Evolutionary conservation across 164 flowering plant species (phyloP).

Genomic region (Cinnamomum chago): DNA sequence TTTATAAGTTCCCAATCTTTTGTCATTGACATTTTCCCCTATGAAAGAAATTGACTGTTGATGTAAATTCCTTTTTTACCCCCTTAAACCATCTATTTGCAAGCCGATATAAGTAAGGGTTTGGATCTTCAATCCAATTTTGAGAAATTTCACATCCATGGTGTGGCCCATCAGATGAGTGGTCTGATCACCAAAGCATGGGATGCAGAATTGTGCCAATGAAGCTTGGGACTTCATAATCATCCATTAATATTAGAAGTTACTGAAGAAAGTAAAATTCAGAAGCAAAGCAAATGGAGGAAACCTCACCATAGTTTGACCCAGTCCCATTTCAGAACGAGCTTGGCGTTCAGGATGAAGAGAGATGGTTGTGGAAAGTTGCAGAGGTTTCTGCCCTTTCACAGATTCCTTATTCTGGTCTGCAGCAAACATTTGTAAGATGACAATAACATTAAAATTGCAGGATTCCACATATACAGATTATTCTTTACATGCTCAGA

Average conservation of each 20-base stretch:
- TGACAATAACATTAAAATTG: neutral
- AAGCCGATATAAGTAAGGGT: neutral
- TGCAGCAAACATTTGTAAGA: conserved; percentile 12
- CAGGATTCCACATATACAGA: neutral
- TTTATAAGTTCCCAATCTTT: too few relatives aligned
- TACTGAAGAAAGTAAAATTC: neutral
- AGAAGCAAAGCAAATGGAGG: neutral
- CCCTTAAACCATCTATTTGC: too few relatives aligned
- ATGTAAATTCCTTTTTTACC: too few relatives aligned
- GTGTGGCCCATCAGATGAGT: neutral
- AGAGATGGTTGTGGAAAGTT: conserved; percentile 26
- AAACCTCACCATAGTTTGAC: conserved; percentile 53
- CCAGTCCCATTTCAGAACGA: conserved; percentile 52
- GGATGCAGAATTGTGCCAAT: neutral
- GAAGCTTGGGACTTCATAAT: neutral
- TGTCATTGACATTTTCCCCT: too few relatives aligned
- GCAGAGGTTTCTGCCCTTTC: conserved; percentile 40
- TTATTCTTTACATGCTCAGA: neutral
- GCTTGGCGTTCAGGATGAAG: conserved; percentile 36
- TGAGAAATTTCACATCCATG: neutral
- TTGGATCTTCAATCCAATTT: neutral
- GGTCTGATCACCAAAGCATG: neutral
- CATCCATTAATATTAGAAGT: neutral
- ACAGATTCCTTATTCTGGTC: conserved; percentile 32
- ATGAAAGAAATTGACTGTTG: too few relatives aligned